These are phyloP conservation scores for Cordyceps cateniannulata DNA, from an alignment of 2,329 filamentous ascomycete genomes.

Conservation along the genomic window DNA sequence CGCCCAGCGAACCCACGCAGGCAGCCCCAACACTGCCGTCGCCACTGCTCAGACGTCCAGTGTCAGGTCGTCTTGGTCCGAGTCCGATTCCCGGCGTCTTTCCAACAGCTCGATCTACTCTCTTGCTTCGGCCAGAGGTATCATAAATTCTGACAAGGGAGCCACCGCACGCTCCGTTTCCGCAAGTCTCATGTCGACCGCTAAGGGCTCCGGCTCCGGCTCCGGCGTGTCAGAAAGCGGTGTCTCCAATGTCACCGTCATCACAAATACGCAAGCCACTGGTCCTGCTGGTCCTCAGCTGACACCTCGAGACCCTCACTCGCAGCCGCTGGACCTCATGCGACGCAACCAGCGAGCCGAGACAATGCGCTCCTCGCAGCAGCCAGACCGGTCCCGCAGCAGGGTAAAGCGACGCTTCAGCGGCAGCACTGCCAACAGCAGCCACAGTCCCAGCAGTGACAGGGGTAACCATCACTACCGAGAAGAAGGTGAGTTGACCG, in stretches of 20 bases:
- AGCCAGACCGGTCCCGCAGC: conserved; percentile 57
- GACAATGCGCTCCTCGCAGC: conserved; percentile 37
- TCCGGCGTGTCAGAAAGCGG: conserved; percentile 44
- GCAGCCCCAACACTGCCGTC: neutral
- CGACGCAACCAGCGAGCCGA: conserved; percentile 36
- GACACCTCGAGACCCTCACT: conserved; percentile 34
- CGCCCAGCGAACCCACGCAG: neutral
- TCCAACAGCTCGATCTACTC: conserved; percentile 71
- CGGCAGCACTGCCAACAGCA: conserved; percentile 74
- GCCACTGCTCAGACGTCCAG: conserved; percentile 20
- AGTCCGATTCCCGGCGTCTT: conserved; percentile 55
- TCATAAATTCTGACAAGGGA: conserved; percentile 36
- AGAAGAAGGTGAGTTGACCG: conserved; percentile 40
- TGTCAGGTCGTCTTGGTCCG: conserved; percentile 40
- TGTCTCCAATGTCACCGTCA: conserved; percentile 46
- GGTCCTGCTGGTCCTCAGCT: conserved; percentile 33
- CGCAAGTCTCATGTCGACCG: conserved; percentile 39
- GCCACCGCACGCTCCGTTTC: conserved; percentile 36
- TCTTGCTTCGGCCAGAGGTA: conserved; percentile 53
- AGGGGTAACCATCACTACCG: conserved; percentile 47
- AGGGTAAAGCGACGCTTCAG: conserved; percentile 70
- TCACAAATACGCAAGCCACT: conserved; percentile 38
- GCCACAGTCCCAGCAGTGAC: conserved; percentile 72
- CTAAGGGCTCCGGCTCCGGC: conserved; percentile 26
- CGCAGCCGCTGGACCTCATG: conserved; percentile 38